A percentile compares a stretch with the other conserved stretches of the same genome.
phyloP scores from a whole-genome alignment of 441 rosid genomes.

The Viola pubescens region DNA sequence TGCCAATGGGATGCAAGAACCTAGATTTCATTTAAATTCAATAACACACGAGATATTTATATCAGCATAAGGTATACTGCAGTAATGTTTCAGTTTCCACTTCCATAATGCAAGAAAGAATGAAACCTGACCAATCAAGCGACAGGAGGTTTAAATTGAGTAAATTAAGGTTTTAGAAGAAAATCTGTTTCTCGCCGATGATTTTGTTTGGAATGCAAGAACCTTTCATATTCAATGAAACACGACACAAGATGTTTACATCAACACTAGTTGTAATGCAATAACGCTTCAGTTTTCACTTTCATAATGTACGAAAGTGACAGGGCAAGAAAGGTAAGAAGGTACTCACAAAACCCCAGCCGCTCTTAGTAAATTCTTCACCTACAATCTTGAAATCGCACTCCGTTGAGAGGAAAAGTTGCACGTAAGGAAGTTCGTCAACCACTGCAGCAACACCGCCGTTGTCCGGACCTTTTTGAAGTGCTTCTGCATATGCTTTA shows the following conservation, averaged over 20 bases:
- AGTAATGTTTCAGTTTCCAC: no score
- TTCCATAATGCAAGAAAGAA: no score
- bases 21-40: background rate
- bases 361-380: slow-evolving; percentile 30
- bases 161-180: no score
- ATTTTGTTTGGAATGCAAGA: no score
- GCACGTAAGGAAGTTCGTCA: slow-evolving; percentile 28
- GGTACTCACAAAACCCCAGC: slow-evolving; percentile 35
- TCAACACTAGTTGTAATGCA: background rate
- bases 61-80: no score
- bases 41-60: no score
- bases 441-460: slow-evolving; percentile 31
- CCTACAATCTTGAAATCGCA: slow-evolving; percentile 29
- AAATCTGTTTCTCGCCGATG: no score
- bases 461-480: slow-evolving; percentile 15
- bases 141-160: no score
- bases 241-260: background rate
- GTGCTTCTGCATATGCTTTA: slow-evolving; percentile 23
- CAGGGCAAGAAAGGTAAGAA: background rate
- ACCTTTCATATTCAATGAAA: no score
- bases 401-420: slow-evolving; percentile 27
- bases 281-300: no score
- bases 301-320: background rate
- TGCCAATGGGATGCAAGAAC: background rate
- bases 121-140: no score